These are phyloP conservation scores for Termitomyces sp. DNA, from an alignment of 768 basidiomycete species.

Conservation along the genomic window DNA sequence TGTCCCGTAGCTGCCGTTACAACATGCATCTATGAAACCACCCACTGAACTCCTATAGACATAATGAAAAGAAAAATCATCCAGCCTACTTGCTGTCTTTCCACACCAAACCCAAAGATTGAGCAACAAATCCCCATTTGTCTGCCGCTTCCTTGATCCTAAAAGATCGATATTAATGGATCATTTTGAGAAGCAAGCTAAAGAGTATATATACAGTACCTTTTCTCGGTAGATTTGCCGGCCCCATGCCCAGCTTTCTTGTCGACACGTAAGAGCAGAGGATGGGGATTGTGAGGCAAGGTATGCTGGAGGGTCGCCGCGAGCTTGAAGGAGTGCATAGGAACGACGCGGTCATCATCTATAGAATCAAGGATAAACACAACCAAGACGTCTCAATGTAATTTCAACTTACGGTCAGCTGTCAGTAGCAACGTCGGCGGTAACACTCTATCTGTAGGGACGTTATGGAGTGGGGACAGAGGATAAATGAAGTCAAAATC, in stretches of 20 bases:
- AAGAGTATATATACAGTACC: constrained; percentile 29
- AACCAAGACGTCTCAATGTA: not conserved
- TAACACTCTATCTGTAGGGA: constrained; percentile 54
- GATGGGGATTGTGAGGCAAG: constrained; percentile 62
- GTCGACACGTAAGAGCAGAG: constrained; percentile 73
- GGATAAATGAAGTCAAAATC: constrained; percentile 86
- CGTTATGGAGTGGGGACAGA: constrained; percentile 78
- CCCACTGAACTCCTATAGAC: constrained; percentile 6
- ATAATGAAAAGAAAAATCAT: constrained; percentile 6
- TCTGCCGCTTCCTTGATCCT: constrained; percentile 77
- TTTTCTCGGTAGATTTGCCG: constrained; percentile 72
- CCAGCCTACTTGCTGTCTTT: constrained; percentile 20
- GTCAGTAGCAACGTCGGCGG: constrained; percentile 77
- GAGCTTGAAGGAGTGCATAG: constrained; percentile 81
- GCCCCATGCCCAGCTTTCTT: constrained; percentile 80
- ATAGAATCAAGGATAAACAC: not conserved
- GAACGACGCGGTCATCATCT: constrained; percentile 89
- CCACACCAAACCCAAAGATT: constrained; percentile 53
- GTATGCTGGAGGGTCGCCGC: constrained; percentile 74
- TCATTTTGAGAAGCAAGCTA: not conserved
- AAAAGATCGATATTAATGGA: constrained; percentile 12
- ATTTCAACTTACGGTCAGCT: constrained; percentile 63
- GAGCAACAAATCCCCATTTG: constrained; percentile 67
- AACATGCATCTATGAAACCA: not conserved
- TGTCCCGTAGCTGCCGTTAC: not conserved